Percentiles rank a stretch among this genome's conserved stretches.
Evolutionary conservation across 352 stramenopile species (phyloP).

Genomic region (Hyaloperonospora brassicae): DNA sequence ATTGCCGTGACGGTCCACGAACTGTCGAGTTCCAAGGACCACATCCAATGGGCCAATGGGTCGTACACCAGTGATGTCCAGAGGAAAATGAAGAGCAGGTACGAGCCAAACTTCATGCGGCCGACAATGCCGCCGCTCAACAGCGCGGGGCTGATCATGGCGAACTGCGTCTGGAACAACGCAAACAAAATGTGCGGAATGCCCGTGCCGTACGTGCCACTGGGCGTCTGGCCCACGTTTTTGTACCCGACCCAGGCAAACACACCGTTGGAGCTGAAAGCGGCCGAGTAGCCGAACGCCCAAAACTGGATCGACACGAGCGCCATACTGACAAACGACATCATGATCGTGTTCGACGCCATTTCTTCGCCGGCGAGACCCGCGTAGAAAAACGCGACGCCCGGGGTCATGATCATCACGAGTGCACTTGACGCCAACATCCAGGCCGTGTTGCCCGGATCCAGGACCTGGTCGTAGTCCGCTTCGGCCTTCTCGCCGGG

Average conservation of each 20-base stretch:
- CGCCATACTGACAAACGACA: slow-evolving; percentile 70
- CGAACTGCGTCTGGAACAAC: slow-evolving; percentile 80
- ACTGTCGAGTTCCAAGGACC: slow-evolving; percentile 56
- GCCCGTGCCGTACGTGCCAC: slow-evolving; percentile 43
- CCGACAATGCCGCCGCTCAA: slow-evolving; percentile 78
- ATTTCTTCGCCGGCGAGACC: slow-evolving; percentile 66
- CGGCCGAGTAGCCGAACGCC: slow-evolving; percentile 65
- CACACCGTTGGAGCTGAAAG: slow-evolving; percentile 54
- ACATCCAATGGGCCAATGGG: slow-evolving; percentile 80
- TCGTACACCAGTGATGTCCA: slow-evolving; percentile 83
- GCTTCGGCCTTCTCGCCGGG: slow-evolving; percentile 27
- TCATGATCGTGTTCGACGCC: slow-evolving; percentile 78
- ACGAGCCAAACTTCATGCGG: slow-evolving; percentile 75
- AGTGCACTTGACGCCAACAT: slow-evolving; percentile 49
- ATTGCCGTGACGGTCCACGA: slow-evolving; percentile 34
- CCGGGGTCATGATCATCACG: slow-evolving; percentile 70
- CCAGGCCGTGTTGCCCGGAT: slow-evolving; percentile 63
- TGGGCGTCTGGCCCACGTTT: slow-evolving; percentile 33
- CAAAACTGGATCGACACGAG: slow-evolving; percentile 80
- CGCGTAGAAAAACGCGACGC: slow-evolving; percentile 75
- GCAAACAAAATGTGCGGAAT: slow-evolving; percentile 72
- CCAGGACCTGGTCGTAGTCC: slow-evolving; percentile 26
- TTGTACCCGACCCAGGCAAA: slow-evolving; percentile 60
- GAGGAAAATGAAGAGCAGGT: slow-evolving; percentile 70
- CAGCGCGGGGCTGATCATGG: slow-evolving; percentile 68